These are phyloP conservation scores for Chaetomium globosum DNA, from an alignment of 2,329 filamentous ascomycete species.

Conservation along the genomic window DNA sequence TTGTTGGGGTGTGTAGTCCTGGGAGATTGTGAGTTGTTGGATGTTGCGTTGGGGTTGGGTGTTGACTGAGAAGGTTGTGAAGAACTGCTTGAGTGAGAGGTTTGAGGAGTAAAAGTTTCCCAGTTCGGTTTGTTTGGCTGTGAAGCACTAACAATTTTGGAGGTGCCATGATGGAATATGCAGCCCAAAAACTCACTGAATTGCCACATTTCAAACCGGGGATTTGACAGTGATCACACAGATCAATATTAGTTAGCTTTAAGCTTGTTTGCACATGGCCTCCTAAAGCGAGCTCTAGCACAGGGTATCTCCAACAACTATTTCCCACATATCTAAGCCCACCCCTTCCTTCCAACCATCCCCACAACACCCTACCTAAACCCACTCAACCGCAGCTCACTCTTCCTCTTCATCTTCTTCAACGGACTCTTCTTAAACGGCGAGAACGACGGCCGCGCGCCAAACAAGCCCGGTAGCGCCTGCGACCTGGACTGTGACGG, in stretches of 20 bases:
- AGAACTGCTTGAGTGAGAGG: neutral
- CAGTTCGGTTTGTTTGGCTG: neutral
- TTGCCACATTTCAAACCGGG: neutral
- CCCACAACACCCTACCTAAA: constrained; percentile 27
- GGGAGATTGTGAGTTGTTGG: neutral
- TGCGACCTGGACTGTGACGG: constrained; percentile 32
- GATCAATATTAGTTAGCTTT: neutral
- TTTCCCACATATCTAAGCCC: neutral
- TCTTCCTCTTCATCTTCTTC: constrained; percentile 34
- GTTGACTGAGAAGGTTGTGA: neutral
- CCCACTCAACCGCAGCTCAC: constrained; percentile 30
- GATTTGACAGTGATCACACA: neutral
- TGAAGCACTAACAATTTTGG: constrained; percentile 20
- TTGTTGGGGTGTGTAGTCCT: neutral
- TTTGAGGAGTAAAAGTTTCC: neutral
- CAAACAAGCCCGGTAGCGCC: constrained; percentile 32
- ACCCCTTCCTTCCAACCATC: neutral
- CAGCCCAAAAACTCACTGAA: neutral
- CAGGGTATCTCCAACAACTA: neutral
- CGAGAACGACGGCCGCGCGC: constrained; percentile 29
- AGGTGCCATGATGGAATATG: neutral
- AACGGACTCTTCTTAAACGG: constrained; percentile 25
- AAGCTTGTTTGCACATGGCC: neutral
- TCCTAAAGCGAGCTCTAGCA: neutral
- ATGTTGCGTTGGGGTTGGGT: neutral